These are phyloP conservation scores for Apiotrichum gamsii DNA, from an alignment of 1,284 basidiomycete species.

Conservation along the genomic window DNA sequence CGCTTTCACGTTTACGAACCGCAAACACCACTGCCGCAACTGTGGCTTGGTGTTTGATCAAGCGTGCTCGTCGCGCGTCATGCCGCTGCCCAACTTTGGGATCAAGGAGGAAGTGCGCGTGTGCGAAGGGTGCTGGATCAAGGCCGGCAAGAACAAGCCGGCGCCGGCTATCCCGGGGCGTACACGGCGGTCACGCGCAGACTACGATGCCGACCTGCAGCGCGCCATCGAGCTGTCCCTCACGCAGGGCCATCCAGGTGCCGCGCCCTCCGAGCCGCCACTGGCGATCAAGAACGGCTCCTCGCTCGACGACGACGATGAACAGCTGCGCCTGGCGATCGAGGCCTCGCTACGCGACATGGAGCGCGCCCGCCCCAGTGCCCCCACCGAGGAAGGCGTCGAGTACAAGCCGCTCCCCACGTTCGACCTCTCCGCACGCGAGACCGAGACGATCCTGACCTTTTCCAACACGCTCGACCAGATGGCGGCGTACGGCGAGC, in stretches of 20 bases:
- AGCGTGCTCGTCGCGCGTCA: slow-evolving; percentile 77
- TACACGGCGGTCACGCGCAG: slow-evolving; percentile 41
- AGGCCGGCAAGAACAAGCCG: slow-evolving; percentile 52
- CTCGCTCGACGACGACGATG: slow-evolving; percentile 75
- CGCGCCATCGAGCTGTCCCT: slow-evolving; percentile 89
- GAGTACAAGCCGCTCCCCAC: slow-evolving; percentile 53
- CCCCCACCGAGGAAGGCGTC: slow-evolving; percentile 59
- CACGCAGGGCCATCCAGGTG: slow-evolving; percentile 54
- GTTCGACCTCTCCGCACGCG: slow-evolving; percentile 70
- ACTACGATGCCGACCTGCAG: slow-evolving; percentile 81
- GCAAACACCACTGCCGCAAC: slow-evolving; percentile 98
- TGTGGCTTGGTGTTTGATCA: slow-evolving; percentile 97
- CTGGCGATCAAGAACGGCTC: slow-evolving; percentile 45
- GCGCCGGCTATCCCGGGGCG: slow-evolving; percentile 36
- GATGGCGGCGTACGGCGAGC: slow-evolving; percentile 67
- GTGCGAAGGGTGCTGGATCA: slow-evolving; percentile 81
- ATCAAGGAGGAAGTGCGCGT: slow-evolving; percentile 90
- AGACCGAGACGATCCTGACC: slow-evolving; percentile 75
- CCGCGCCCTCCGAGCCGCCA: slow-evolving; percentile 61
- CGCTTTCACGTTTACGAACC: slow-evolving; percentile 88
- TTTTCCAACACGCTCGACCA: slow-evolving; percentile 85
- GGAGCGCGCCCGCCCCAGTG: slow-evolving; percentile 69
- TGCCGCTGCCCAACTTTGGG: slow-evolving; percentile 87
- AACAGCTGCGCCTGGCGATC: slow-evolving; percentile 87
- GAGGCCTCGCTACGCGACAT: slow-evolving; percentile 88